Percentiles rank a stretch among this genome's conserved stretches.
Conservation (phyloP, 352 stramenopile genomes). For the Phytophthora cactorum region DNA sequence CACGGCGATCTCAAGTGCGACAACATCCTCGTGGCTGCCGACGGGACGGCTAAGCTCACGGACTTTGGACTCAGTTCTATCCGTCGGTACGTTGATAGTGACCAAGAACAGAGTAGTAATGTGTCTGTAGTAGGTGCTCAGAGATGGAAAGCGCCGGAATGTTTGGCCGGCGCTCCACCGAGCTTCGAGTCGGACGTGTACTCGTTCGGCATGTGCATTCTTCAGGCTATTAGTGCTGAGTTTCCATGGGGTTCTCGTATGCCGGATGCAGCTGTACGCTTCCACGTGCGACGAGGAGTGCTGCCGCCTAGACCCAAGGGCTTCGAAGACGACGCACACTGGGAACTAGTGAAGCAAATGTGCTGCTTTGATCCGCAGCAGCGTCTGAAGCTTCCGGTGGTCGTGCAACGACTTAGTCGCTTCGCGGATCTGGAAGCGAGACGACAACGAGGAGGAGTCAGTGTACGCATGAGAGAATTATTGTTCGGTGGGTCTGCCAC, state of each 20-base stretch:
- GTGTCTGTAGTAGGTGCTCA: slow-evolving; percentile 26
- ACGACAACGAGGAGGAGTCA: slow-evolving; percentile 26
- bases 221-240: slow-evolving; percentile 36
- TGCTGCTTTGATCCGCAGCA: slow-evolving; percentile 41
- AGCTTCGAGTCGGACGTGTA: slow-evolving; percentile 44
- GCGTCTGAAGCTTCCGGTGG: slow-evolving; percentile 37
- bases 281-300: slow-evolving; percentile 32
- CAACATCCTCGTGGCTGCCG: slow-evolving; percentile 44
- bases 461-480: slow-evolving; percentile 29
- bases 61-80: slow-evolving; percentile 46
- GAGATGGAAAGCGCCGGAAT: slow-evolving; percentile 41
- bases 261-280: slow-evolving; percentile 38
- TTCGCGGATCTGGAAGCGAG: slow-evolving; percentile 36
- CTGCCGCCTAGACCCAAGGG: slow-evolving; percentile 32
- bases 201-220: slow-evolving; percentile 46
- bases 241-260: slow-evolving; percentile 35
- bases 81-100: slow-evolving; percentile 17
- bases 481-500: slow-evolving; percentile 30
- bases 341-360: slow-evolving; percentile 38
- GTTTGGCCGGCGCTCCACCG: slow-evolving; percentile 18
- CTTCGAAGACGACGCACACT: slow-evolving; percentile 34
- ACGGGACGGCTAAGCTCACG: slow-evolving; percentile 37
- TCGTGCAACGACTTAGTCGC: slow-evolving; percentile 37
- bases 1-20: slow-evolving; percentile 49
- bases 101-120: slow-evolving; percentile 5